These are phyloP conservation scores for Saccharata proteae DNA, from an alignment of 2,329 filamentous ascomycete genomes.

Conservation along the genomic window DNA sequence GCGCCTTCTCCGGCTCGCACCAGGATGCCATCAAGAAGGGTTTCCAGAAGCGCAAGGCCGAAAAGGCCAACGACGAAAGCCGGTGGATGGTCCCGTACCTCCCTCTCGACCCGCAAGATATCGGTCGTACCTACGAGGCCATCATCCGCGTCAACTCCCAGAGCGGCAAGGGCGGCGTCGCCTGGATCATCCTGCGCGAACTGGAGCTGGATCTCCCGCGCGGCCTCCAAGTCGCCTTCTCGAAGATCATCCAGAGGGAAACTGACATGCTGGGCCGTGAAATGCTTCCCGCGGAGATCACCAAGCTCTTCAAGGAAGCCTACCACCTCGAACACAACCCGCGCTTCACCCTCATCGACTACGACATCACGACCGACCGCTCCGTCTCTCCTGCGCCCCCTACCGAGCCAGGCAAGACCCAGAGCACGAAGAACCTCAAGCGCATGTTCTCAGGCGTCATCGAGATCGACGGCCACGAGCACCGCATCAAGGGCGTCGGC, in stretches of 20 bases:
- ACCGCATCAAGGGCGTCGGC: conserved; percentile 65
- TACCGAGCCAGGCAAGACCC: conserved; percentile 55
- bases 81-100: conserved; percentile 83
- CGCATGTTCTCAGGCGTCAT: conserved; percentile 79
- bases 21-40: conserved; percentile 94
- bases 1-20: conserved; percentile 82
- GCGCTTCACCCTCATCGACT: conserved; percentile 78
- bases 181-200: conserved; percentile 84
- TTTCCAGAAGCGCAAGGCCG: conserved; percentile 57
- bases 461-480: conserved; percentile 67
- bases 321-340: conserved; percentile 79
- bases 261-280: conserved; percentile 76
- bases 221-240: conserved; percentile 84
- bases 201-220: conserved; percentile 87
- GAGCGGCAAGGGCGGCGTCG: conserved; percentile 84
- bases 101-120: conserved; percentile 83
- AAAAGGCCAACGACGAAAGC: conserved; percentile 48
- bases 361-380: conserved; percentile 78
- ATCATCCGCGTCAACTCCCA: conserved; percentile 97
- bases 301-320: conserved; percentile 72
- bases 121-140: conserved; percentile 93
- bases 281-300: conserved; percentile 72
- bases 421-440: conserved; percentile 65
- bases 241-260: conserved; percentile 68
- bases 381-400: conserved; percentile 61